Evolutionary conservation across 129 eudicot genomes (phyloP).

Genomic region (Lonicera japonica): DNA sequence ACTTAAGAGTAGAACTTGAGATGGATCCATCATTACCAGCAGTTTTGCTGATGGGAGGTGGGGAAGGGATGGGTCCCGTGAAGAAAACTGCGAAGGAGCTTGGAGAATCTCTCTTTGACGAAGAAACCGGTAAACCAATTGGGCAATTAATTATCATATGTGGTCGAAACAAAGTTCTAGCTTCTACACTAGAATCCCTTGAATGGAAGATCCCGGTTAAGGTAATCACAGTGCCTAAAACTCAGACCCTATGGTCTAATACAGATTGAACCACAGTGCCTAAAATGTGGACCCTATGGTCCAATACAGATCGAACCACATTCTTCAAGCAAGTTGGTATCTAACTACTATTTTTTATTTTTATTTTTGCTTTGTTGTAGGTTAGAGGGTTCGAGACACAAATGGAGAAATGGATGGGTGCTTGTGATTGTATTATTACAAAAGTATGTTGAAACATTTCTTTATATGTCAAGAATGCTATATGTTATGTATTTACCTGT

Average conservation of each 20-base stretch:
- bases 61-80: constrained; percentile 99
- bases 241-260: neutral
- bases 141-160: constrained; percentile 82
- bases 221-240: constrained; percentile 30
- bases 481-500: neutral
- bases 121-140: constrained; percentile 49
- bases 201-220: constrained; percentile 90
- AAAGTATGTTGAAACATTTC: constrained; percentile 40
- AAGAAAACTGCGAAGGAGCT: constrained; percentile 87
- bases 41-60: constrained; percentile 95
- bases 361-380: constrained; percentile 25
- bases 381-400: constrained; percentile 87
- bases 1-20: constrained; percentile 71
- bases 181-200: constrained; percentile 49
- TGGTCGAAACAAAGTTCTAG: constrained; percentile 75
- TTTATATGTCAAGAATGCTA: neutral
- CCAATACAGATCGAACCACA: no score
- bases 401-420: constrained; percentile 98
- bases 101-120: constrained; percentile 59
- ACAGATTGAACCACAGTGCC: neutral
- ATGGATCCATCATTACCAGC: constrained; percentile 73
- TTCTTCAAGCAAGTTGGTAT: neutral
- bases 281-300: neutral
- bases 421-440: constrained; percentile 93
- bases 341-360: neutral